These are phyloP conservation scores for Fusarium nisikadoi DNA, from an alignment of 2,329 filamentous ascomycete genomes.

Conservation along the genomic window DNA sequence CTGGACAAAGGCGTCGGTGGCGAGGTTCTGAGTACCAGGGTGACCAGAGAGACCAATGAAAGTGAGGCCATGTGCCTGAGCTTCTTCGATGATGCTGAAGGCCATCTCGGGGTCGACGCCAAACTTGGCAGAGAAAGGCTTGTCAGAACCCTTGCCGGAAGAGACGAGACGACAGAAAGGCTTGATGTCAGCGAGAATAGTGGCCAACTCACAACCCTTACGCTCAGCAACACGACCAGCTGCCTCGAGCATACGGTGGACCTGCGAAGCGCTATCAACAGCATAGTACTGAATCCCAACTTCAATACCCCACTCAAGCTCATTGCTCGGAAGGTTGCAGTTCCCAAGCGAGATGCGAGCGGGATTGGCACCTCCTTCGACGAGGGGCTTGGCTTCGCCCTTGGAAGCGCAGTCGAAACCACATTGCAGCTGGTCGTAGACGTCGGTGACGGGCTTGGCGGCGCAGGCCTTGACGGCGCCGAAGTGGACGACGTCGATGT, in stretches of 20 bases:
- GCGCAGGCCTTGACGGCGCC: not conserved
- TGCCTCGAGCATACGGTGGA: not conserved
- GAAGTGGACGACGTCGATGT: not conserved
- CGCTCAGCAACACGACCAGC: not conserved
- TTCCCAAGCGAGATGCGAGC: not conserved
- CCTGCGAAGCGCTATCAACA: not conserved
- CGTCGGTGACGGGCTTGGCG: not conserved
- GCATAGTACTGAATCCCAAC: not conserved
- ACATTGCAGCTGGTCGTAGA: not conserved
- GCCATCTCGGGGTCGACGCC: not conserved
- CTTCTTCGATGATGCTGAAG: not conserved
- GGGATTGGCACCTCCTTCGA: not conserved
- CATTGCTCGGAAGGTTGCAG: not conserved
- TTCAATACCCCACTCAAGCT: not conserved
- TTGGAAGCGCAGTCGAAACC: not conserved
- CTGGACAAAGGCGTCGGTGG: not conserved
- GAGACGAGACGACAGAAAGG: not conserved
- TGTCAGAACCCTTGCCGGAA: not conserved
- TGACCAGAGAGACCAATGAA: not conserved
- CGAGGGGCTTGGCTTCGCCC: not conserved
- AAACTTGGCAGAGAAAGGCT: not conserved
- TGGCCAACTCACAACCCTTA: accelerated
- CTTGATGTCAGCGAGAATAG: not conserved
- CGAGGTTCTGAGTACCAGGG: not conserved
- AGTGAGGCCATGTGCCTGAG: not conserved